Evolutionary conservation across 1,284 basidiomycete genomes (phyloP), one percentile per base, ranked within the genome.

Genomic region (Boletus mariae): DNA sequence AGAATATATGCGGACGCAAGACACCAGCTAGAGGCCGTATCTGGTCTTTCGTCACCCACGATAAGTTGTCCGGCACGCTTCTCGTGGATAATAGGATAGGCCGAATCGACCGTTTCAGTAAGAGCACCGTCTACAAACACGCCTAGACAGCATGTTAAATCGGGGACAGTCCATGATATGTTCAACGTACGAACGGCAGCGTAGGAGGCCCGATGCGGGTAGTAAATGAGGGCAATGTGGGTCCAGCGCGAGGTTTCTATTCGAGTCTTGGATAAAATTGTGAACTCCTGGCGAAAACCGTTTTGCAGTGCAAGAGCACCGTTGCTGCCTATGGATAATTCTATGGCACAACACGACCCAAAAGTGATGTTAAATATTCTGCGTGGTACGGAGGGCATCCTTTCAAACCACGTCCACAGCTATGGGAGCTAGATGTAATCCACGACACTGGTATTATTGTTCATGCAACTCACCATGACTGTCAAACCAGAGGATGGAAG

Each of bases 111-210:
- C 0, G 80, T 75, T 58, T 90, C 86, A 9, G 72, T 75, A 31
- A 88, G 71, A 5, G 77, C 73, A 9, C 90, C 89, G 60, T 92
- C 88, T 9, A 90, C 56, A 59, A 88, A 90, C 1, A 91, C 59
- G 2, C 85, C 87, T 90, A 47, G 20, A 23, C 56, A 42, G 8
- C 17, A 47, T 5, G 10, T 57, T 32, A 60, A 49, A 40, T 25
- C 2, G n/a, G 10, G 38, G 10, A 47, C 13, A 28, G 17, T 4
- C 9, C 0, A 5, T 5, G 13, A 51, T 7, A 51, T 8, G 4
- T 50, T 10, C 9, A 37, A 72, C 85, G 63, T 63, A 90, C 88
- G 81, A 49, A 89, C 73, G 35, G 78, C 79, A 1, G 85, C 79
- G 51, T 79, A 79, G 3, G 78, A 74, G 5, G 74, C 68, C 44